Percentiles rank a stretch among this genome's conserved stretches.
phyloP scores from a whole-genome alignment of 148 eudicot species.

The Rhododendron vialii region DNA sequence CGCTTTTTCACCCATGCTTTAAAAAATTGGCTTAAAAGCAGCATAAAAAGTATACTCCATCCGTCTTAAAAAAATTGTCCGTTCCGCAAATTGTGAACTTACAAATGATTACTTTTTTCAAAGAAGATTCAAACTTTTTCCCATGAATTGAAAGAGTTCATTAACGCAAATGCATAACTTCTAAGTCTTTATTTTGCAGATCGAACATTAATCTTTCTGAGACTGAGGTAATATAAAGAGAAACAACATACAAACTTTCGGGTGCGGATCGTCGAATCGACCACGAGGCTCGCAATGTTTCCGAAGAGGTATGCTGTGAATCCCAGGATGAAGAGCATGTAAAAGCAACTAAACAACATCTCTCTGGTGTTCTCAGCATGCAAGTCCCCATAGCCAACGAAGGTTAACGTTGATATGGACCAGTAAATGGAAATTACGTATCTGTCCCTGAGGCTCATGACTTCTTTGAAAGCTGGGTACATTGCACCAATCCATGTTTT shows the following conservation, averaged over 20 bases:
- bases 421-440: constrained; percentile 70
- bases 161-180: too few relatives aligned
- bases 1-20: too few relatives aligned
- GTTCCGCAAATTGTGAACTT: too few relatives aligned
- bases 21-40: neutral
- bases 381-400: constrained; percentile 86
- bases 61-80: too few relatives aligned
- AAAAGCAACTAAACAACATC: constrained; percentile 70
- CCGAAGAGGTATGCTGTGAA: constrained; percentile 86
- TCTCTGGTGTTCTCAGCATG: constrained; percentile 77
- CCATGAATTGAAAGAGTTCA: too few relatives aligned
- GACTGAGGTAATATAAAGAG: neutral
- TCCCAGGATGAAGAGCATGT: constrained; percentile 89
- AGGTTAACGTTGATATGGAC: constrained; percentile 78
- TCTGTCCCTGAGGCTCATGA: constrained; percentile 53
- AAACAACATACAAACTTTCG: constrained; percentile 46
- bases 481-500: constrained; percentile 88
- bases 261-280: constrained; percentile 86
- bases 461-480: constrained; percentile 50
- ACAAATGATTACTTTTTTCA: too few relatives aligned
- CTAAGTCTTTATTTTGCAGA: too few relatives aligned
- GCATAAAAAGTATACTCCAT: too few relatives aligned
- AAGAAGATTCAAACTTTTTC: too few relatives aligned
- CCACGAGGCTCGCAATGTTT: constrained; percentile 91
- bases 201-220: too few relatives aligned